phyloP scores from a whole-genome alignment of 1,284 basidiomycete genomes.

The Sphagnurus paluster region DNA sequence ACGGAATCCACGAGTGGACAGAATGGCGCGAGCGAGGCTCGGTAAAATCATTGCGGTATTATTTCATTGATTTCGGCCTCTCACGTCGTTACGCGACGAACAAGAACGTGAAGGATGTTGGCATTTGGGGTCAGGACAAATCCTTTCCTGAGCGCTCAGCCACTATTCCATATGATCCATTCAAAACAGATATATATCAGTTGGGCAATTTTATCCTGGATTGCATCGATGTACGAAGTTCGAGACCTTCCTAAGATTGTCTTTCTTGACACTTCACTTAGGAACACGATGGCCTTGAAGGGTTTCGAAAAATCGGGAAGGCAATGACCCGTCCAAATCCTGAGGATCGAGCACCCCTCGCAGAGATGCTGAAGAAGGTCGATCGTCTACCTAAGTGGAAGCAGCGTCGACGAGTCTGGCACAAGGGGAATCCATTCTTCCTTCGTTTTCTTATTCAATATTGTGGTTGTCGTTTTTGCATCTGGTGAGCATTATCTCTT shows the following conservation, averaged over 20 bases:
- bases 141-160: slow-evolving; percentile 23
- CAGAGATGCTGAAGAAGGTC: slow-evolving; percentile 5
- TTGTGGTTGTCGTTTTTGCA: neutral
- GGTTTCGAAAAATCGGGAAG: slow-evolving; percentile 10
- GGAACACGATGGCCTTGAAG: slow-evolving; percentile 18
- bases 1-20: slow-evolving; percentile 6
- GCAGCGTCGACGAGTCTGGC: slow-evolving; percentile 8
- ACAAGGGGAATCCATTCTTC: neutral
- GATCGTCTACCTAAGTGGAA: neutral
- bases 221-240: neutral
- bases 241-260: neutral
- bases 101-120: slow-evolving; percentile 6
- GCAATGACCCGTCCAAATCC: slow-evolving; percentile 17
- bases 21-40: slow-evolving; percentile 22
- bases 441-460: slow-evolving; percentile 7
- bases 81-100: slow-evolving; percentile 15
- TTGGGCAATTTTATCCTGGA: slow-evolving; percentile 22
- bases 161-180: slow-evolving; percentile 23
- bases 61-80: slow-evolving; percentile 26
- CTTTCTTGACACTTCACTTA: neutral
- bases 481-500: neutral
- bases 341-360: slow-evolving; percentile 5
- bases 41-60: slow-evolving; percentile 22
- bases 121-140: slow-evolving; percentile 17
- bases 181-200: slow-evolving; percentile 27